Percentiles rank a stretch among this genome's conserved stretches.
Evolutionary conservation across 805 yeast genomes (phyloP).

Genomic region (Blastobotrys americana): DNA sequence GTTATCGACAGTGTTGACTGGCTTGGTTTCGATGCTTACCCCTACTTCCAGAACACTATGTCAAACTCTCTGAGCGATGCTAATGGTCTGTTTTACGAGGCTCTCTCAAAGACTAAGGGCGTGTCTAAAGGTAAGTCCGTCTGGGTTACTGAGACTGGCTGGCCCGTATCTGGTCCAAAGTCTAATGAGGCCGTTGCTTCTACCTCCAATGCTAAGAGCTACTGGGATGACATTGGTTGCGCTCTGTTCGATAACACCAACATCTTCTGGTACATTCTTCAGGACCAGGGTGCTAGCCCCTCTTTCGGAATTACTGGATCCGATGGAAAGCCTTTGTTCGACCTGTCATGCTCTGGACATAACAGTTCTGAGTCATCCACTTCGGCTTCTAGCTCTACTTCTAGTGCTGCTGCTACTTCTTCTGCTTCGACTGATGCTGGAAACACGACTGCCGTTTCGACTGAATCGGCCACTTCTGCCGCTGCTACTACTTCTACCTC

Average conservation of each 20-base stretch:
- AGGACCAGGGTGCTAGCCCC: slow-evolving; percentile 18
- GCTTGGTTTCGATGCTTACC: slow-evolving; percentile 80
- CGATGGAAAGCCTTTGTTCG: slow-evolving; percentile 12
- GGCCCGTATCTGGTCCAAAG: slow-evolving; percentile 77
- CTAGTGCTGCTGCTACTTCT: slow-evolving; percentile 8
- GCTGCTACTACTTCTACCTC: slow-evolving; percentile 14
- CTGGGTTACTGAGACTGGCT: slow-evolving; percentile 93
- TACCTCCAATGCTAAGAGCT: slow-evolving; percentile 56
- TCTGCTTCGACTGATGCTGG: slow-evolving; percentile 5
- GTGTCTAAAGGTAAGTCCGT: slow-evolving; percentile 72
- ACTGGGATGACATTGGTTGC: slow-evolving; percentile 76
- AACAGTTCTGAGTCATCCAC: slow-evolving; percentile 1
- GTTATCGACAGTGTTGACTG: slow-evolving; percentile 69
- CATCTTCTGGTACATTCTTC: slow-evolving; percentile 19
- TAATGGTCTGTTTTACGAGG: slow-evolving; percentile 80
- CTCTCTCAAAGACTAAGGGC: slow-evolving; percentile 56
- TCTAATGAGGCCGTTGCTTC: slow-evolving; percentile 54
- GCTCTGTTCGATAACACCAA: slow-evolving; percentile 29
- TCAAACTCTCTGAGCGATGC: slow-evolving; percentile 78
- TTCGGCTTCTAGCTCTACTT: slow-evolving; percentile 6
- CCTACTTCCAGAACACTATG: slow-evolving; percentile 86
- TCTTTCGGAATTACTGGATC: slow-evolving; percentile 18
- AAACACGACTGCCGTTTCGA: slow-evolving; percentile 3
- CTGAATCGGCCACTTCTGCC: slow-evolving; percentile 11
- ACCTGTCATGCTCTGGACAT: slow-evolving; percentile 14